phyloP scores from a whole-genome alignment of 768 basidiomycete species.

The Tulasnella calospora region DNA sequence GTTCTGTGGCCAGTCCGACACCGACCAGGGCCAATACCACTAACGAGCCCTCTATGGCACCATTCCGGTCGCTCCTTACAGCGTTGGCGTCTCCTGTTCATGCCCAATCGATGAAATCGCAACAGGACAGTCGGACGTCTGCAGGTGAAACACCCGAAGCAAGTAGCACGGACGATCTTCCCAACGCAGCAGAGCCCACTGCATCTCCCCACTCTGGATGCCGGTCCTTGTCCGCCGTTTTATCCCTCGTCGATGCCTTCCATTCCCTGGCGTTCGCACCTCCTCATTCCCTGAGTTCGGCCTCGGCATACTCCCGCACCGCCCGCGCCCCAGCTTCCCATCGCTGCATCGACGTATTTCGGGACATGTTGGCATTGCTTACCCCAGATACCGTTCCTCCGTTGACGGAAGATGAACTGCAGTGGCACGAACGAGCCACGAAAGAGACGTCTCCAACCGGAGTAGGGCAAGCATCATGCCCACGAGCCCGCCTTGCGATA shows the following conservation, averaged over 20 bases:
- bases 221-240: slow-evolving; percentile 29
- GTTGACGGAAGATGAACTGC: not conserved
- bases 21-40: not conserved
- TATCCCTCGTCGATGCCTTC: slow-evolving; percentile 40
- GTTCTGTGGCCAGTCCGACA: not conserved
- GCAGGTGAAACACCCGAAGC: not conserved
- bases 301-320: slow-evolving; percentile 13
- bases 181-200: not conserved
- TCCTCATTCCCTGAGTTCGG: slow-evolving; percentile 33
- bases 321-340: slow-evolving; percentile 37
- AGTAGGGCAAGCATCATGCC: slow-evolving; percentile 34
- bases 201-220: slow-evolving; percentile 10
- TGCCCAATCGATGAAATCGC: not conserved
- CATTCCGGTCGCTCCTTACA: slow-evolving; percentile 15
- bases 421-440: slow-evolving; percentile 21
- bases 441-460: slow-evolving; percentile 7
- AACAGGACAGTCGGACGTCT: not conserved
- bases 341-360: slow-evolving; percentile 39
- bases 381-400: slow-evolving; percentile 32
- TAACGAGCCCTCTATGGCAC: not conserved
- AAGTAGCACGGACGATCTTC: not conserved
- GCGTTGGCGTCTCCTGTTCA: not conserved
- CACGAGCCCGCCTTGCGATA: slow-evolving; percentile 60
- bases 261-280: slow-evolving; percentile 38
- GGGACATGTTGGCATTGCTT: slow-evolving; percentile 41